These are phyloP conservation scores for Aspergillus sp. DNA, from an alignment of 2,329 filamentous ascomycete genomes.

Conservation along the genomic window DNA sequence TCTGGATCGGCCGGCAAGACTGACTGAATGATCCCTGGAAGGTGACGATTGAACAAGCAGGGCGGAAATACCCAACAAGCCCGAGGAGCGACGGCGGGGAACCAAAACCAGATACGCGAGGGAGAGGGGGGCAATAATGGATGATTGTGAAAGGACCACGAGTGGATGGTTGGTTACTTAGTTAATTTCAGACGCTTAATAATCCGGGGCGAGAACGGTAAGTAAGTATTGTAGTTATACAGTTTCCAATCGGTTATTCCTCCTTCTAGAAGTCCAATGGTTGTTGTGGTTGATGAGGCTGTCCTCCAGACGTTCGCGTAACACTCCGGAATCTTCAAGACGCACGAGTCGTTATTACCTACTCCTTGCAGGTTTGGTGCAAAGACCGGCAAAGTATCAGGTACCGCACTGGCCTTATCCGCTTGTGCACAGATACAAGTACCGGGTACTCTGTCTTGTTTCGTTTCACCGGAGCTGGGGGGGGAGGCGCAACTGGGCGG, in stretches of 20 bases:
- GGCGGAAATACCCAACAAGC: slow-evolving; percentile 28
- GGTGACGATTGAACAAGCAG: slow-evolving; percentile 15
- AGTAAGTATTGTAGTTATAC: background rate
- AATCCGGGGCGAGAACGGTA: background rate
- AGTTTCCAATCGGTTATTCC: background rate
- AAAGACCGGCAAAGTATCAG: slow-evolving; percentile 19
- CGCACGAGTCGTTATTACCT: slow-evolving; percentile 4
- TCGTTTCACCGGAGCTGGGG: background rate
- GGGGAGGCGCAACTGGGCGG: no score
- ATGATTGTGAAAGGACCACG: background rate
- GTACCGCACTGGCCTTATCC: slow-evolving; percentile 25
- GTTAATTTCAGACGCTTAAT: slow-evolving; percentile 1
- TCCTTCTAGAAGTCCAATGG: background rate
- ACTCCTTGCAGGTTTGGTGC: slow-evolving; percentile 12
- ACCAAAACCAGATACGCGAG: slow-evolving; percentile 15
- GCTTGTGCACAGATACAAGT: slow-evolving; percentile 16
- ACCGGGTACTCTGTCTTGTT: slow-evolving; percentile 9
- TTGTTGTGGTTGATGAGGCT: background rate
- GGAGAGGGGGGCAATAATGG: slow-evolving; percentile 4
- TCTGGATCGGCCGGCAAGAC: slow-evolving; percentile 30
- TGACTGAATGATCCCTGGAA: slow-evolving; percentile 26
- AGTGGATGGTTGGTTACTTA: background rate
- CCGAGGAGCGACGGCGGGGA: slow-evolving; percentile 23
- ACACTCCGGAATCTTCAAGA: slow-evolving; percentile 3
- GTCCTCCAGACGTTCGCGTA: slow-evolving; percentile 4